A percentile compares a stretch with the other conserved stretches of the same genome.
phyloP scores from a whole-genome alignment of 1,284 basidiomycete species.

The Sphagnurus paluster region DNA sequence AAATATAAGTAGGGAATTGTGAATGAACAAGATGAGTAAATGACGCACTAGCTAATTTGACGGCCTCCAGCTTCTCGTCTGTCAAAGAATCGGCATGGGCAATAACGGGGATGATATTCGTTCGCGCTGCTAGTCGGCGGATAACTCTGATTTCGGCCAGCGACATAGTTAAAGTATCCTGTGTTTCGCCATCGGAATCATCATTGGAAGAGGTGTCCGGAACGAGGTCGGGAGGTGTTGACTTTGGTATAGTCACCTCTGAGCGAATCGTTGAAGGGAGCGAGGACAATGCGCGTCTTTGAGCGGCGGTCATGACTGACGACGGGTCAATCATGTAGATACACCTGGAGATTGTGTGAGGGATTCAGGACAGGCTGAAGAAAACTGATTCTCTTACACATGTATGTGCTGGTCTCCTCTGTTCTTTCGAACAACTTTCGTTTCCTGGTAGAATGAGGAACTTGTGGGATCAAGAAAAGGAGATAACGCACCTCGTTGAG shows the following conservation, averaged over 20 bases:
- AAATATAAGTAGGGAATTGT: neutral
- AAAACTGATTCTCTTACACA: constrained; percentile 50
- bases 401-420: constrained; percentile 85
- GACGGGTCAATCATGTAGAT: constrained; percentile 82
- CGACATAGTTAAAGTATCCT: constrained; percentile 58
- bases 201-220: constrained; percentile 50
- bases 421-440: constrained; percentile 79
- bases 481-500: constrained; percentile 71
- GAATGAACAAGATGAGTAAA: too few relatives aligned
- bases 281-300: constrained; percentile 47
- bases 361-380: constrained; percentile 4
- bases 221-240: constrained; percentile 50
- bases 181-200: constrained; percentile 49
- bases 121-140: constrained; percentile 63
- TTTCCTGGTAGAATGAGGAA: constrained; percentile 53
- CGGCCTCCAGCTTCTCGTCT: constrained; percentile 61
- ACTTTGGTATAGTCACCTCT: constrained; percentile 56
- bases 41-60: constrained; percentile 59
- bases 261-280: constrained; percentile 56
- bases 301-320: constrained; percentile 57
- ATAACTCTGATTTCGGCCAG: constrained; percentile 78
- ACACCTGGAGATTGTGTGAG: constrained; percentile 47
- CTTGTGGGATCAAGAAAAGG: neutral
- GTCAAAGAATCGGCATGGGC: constrained; percentile 78
- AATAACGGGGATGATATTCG: constrained; percentile 77